Base-by-base conservation (phyloP, 495 filamentous ascomycete species). In the Aspergillus sparsus region DNA sequence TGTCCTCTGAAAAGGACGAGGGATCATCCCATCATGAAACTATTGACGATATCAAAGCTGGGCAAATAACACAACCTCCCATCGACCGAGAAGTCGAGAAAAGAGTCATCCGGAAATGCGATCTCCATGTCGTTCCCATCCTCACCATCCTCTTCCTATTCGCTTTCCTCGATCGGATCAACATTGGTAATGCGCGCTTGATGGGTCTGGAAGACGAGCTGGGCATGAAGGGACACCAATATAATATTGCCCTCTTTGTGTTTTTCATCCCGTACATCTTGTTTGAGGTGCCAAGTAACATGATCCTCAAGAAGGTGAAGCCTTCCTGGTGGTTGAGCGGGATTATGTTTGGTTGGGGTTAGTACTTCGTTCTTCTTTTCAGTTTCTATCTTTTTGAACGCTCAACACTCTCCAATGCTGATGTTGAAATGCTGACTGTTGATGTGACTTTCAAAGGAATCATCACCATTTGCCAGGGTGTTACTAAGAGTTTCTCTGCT, bases 221-320 rank as follows among this genome's bases (percentile, higher is more conserved):
- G 6, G 53, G 79, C 33, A 68, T 86, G 57, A 61, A 64, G 9
- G 77, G 77, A 34, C 77, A 78, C 60, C 70, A 77, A 8, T 78
- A 80, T 70, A 85, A 85, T 56, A 71, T 84, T 37, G 80, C 81
- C 35, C 74, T 84, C 7, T 77, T 80, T 37, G 75, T 83, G 18
- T 86, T 83, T 73, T 85, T 83, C 64, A 74, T 83, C 5, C 80
- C 80, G 54, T 87, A 86, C 63, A 80, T 84, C 50, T 66, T 83
- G 18, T 80, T 85, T 46, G 85, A 86, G 62, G 76, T 87, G 27
- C 84, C 83, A 12, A 75, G 73, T 45, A 87, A 87, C 63, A 70
- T 88, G 54, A 74, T 87, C 68, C 77, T 87, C 67, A 87, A 86
- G 77, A 83, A 80, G 54, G 68, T 87, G n/a, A 80, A 80, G 0